phyloP scores from a whole-genome alignment of 345 rosid genomes.

The Euphorbia lathyris region DNA sequence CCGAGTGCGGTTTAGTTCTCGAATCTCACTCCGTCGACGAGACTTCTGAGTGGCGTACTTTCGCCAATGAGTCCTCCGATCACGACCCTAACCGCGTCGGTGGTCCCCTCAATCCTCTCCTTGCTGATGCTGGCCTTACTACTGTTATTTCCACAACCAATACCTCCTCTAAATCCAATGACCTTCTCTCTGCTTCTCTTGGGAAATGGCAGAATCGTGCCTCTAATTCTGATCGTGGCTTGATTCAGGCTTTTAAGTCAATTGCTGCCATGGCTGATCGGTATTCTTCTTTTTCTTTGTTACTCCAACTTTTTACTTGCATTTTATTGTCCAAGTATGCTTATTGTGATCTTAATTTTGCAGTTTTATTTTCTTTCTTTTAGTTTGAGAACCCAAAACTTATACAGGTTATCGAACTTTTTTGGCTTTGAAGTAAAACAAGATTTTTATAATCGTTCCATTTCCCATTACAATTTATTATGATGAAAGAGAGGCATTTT shows the following conservation, averaged over 20 bases:
- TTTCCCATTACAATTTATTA: not conserved
- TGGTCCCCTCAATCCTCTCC: slow-evolving; percentile 39
- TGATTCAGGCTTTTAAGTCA: slow-evolving; percentile 40
- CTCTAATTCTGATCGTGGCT: slow-evolving; percentile 34
- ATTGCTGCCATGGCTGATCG: slow-evolving; percentile 46
- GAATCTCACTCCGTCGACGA: slow-evolving; percentile 45
- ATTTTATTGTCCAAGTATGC: not conserved
- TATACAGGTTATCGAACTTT: not conserved
- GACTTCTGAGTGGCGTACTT: slow-evolving; percentile 49
- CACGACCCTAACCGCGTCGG: slow-evolving; percentile 52
- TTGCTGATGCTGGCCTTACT: slow-evolving; percentile 38
- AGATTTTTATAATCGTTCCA: not conserved
- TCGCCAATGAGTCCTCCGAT: slow-evolving; percentile 35
- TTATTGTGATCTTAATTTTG: not conserved
- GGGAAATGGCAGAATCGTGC: slow-evolving; percentile 41
- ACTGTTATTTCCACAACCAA: slow-evolving; percentile 41
- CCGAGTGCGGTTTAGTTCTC: slow-evolving; percentile 47
- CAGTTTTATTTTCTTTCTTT: not conserved
- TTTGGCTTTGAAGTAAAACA: not conserved
- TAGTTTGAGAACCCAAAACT: not conserved
- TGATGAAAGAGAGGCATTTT: not conserved
- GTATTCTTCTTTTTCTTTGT: slow-evolving; percentile 1
- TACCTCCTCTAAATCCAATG: slow-evolving; percentile 28
- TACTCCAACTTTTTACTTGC: not conserved
- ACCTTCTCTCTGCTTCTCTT: slow-evolving; percentile 20